Base-by-base conservation (phyloP, 208 protist genomes). In the Leishmania lainsoni region DNA sequence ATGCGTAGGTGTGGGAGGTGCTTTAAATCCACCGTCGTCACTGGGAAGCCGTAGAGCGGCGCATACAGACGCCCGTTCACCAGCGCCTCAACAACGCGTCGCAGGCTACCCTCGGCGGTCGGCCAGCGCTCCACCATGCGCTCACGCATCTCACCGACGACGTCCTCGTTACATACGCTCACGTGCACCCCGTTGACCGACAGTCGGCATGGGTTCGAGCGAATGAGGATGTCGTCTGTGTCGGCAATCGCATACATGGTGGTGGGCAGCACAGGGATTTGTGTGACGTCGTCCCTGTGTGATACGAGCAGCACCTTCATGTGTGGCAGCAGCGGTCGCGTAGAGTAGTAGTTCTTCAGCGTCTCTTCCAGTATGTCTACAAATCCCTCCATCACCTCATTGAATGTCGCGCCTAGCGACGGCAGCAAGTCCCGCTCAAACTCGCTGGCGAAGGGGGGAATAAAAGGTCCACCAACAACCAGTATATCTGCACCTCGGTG, bases 121-220 rank as follows among this genome's bases (percentile, higher is more conserved):
- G 87, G 84, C 93, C 93, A 95, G 12, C 91, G 87, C 85, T 98
- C 93, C 51, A 93, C 83, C 93, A 96, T 96, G 26, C 75, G 73
- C 3, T 91, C 83, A 5, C 89, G 92, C 93, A 98, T 95, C 8
- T 86, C 81, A 9, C 86, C 86, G 2, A 96, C 83, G 5, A 94
- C 90, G 81, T 98, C 93, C 22, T 95, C 92, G 76, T 92, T 95
- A 82, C 90, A 96, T 35, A 98, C 90, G n/a, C 92, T 85, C 70
- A 98, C 76, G 80, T 95, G 93, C 68, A 98, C 83, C n/a, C 93
- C 93, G 78, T 94, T 92, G 56, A 96, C 79, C 8, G 88, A 76
- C 29, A 98, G 73, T 35, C 93, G 92, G 73, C 92, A 96, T 9
- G 94, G 94, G 73, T 98, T 98, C 6, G 93, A 96, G 26, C 92